Evolutionary conservation across 2,329 filamentous ascomycete genomes (phyloP).

Genomic region (Teratosphaeriaceae sp.): DNA sequence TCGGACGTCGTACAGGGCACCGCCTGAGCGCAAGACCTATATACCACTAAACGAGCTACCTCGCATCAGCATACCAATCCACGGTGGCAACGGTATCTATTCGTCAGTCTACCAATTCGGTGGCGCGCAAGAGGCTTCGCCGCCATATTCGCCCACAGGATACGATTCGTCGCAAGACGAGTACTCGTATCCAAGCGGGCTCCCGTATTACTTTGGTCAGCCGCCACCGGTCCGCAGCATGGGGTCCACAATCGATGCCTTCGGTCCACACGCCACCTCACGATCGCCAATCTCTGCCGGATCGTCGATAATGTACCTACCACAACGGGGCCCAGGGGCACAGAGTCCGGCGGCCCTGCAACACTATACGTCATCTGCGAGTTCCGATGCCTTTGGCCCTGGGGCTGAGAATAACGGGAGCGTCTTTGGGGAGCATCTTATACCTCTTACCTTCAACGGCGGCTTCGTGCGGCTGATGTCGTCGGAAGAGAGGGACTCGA

Average conservation of each 20-base stretch:
- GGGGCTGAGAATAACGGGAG: neutral
- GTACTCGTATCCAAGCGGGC: slow-evolving; percentile 9
- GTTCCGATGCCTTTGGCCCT: slow-evolving; percentile 4
- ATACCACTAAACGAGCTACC: slow-evolving; percentile 8
- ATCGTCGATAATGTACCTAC: slow-evolving; percentile 11
- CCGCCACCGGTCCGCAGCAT: slow-evolving; percentile 8
- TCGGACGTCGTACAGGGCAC: slow-evolving; percentile 3
- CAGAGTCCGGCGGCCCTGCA: slow-evolving; percentile 1
- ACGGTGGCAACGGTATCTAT: neutral
- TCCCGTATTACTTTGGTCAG: slow-evolving; percentile 16
- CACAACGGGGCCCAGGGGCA: slow-evolving; percentile 6
- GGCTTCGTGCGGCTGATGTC: slow-evolving; percentile 2
- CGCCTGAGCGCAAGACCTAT: slow-evolving; percentile 6
- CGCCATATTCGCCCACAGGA: slow-evolving; percentile 12
- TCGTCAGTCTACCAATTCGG: slow-evolving; percentile 4
- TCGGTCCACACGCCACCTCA: slow-evolving; percentile 6
- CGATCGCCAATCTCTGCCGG: slow-evolving; percentile 15
- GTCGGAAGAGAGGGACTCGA: slow-evolving; percentile 14
- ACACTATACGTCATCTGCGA: slow-evolving; percentile 5
- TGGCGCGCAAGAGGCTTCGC: slow-evolving; percentile 10
- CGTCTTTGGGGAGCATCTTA: neutral
- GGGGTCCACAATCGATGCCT: slow-evolving; percentile 6
- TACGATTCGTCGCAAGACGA: slow-evolving; percentile 16
- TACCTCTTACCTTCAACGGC: neutral
- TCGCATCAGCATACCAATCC: neutral